phyloP scores from a whole-genome alignment of 2,329 filamentous ascomycete species.

The Emergomyces pasteurianus region DNA sequence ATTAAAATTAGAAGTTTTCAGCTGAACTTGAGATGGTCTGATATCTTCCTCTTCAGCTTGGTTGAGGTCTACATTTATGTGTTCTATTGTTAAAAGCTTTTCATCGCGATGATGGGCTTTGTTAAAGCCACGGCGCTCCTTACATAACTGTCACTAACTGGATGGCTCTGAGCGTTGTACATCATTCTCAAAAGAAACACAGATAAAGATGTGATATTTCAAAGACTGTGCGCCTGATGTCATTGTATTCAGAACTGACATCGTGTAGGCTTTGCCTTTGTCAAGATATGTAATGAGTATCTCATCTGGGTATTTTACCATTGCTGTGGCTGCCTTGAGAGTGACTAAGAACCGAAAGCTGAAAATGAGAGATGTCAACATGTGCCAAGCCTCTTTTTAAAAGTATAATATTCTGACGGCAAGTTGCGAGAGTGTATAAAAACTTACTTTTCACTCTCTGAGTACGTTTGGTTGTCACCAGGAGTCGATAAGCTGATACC shows the following conservation, averaged over 20 bases:
- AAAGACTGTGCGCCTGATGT: conserved; percentile 48
- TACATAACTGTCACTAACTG: conserved; percentile 85
- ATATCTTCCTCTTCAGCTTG: conserved; percentile 44
- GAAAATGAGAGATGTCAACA: neutral
- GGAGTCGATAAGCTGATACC: conserved; percentile 13
- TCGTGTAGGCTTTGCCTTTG: conserved; percentile 87
- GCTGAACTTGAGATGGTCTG: conserved; percentile 56
- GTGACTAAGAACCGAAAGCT: conserved; percentile 65
- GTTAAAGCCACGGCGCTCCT: conserved; percentile 88
- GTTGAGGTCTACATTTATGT: conserved; percentile 57
- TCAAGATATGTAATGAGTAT: conserved; percentile 97
- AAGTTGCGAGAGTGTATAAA: conserved; percentile 20
- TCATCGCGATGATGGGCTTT: conserved; percentile 90
- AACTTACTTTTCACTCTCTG: conserved; percentile 40
- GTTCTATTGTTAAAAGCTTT: conserved; percentile 84
- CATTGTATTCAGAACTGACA: conserved; percentile 69
- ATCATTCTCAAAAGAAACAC: conserved; percentile 95
- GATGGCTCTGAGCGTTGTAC: conserved; percentile 75
- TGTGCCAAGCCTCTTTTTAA: neutral
- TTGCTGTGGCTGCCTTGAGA: conserved; percentile 86
- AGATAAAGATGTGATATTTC: conserved; percentile 78
- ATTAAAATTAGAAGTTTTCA: conserved; percentile 75
- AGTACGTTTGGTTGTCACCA: conserved; percentile 4
- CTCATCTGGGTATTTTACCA: conserved; percentile 67
- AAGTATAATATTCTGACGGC: neutral